Base-by-base conservation (phyloP, 2,329 filamentous ascomycete species). In the Colletotrichum australisinense region DNA sequence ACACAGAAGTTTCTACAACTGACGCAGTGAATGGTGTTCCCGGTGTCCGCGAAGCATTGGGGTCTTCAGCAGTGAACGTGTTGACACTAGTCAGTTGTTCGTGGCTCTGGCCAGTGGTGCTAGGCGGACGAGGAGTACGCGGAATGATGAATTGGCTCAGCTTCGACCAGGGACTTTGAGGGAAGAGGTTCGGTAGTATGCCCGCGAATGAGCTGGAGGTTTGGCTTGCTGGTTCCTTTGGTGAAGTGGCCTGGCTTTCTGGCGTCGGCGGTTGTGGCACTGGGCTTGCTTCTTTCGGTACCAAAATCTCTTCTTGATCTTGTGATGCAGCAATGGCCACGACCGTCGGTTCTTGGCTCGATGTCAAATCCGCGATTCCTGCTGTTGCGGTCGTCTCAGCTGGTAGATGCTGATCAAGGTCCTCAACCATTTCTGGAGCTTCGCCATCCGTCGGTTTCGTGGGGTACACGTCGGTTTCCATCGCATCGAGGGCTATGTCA, bases 151-250 rank as follows among this genome's bases (percentile, higher is more conserved):
- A 16, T 9, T 60, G 49, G 12, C 64, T 65, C 22, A 32, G n/a
- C 55, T 68, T 74, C n/a, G 63, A 67, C 68, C 69, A 68, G 24
- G 69, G 63, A 8, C 72, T 74, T 38, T 72, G 72, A 6, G 4
- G 24, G 4, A 38, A 55, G 19, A 55, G 19, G 7, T 12, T 38
- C 5, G 64, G 35, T 16, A 24, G n/a, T 3, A 28, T 11, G 19
- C 49, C 24, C 9, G n/a, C 24, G 19, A 14, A 14, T 7, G 63
- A 57, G 14, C 8, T 22, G 9, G 19, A 11, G 22, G 52, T 32
- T 38, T 46, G 63, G 24, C 19, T 56, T 30, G 14, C 24, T 24
- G 53, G n/a, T 14, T 32, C 12, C 12, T 6, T 32, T 35, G 26
- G 19, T n/a, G 8, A 4, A n/a, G 32, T n/a, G 16, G 12, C 5